A percentile compares a stretch with the other conserved stretches of the same genome.
Evolutionary conservation across 169 alveolate genomes (phyloP).

Genomic region (Eimeria sp.): DNA sequence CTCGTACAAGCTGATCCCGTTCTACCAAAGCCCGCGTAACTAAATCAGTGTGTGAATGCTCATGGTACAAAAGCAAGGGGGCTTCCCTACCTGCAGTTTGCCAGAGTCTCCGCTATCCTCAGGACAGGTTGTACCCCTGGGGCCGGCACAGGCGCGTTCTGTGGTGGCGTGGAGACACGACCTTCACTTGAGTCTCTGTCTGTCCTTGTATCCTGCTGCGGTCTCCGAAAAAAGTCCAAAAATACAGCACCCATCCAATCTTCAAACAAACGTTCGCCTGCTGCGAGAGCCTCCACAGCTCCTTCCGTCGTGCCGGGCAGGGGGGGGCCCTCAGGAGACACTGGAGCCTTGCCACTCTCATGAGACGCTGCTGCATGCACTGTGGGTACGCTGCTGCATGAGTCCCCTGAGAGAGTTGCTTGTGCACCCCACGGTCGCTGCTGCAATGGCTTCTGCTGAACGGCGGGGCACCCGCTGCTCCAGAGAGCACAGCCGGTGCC

Average conservation of each 20-base stretch:
- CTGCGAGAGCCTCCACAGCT: conserved; percentile 47
- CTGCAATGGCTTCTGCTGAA: neutral
- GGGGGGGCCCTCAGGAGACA: neutral
- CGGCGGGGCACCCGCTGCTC: neutral
- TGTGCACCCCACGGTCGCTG: neutral
- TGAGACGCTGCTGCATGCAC: conserved; percentile 11
- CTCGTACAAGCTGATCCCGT: no score
- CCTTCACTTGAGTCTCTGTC: neutral
- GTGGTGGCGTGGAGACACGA: neutral
- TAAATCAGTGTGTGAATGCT: neutral
- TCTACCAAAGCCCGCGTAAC: no score
- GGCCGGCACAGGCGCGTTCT: neutral
- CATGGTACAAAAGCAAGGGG: neutral
- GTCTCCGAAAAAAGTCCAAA: neutral
- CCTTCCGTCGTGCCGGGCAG: neutral
- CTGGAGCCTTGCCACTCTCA: no score
- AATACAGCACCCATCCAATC: conserved; percentile 19
- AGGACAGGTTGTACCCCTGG: conserved; percentile 3
- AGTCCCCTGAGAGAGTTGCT: neutral
- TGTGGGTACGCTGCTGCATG: neutral
- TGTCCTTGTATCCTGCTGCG: neutral
- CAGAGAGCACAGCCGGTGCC: neutral
- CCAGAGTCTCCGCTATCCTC: conserved; percentile 55
- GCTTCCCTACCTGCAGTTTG: conserved; percentile 49
- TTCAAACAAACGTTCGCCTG: conserved; percentile 29